Percentiles rank a stretch among this genome's conserved stretches.
phyloP scores from a whole-genome alignment of 2,329 filamentous ascomycete species.

The Corniculantispora saksenae region DNA sequence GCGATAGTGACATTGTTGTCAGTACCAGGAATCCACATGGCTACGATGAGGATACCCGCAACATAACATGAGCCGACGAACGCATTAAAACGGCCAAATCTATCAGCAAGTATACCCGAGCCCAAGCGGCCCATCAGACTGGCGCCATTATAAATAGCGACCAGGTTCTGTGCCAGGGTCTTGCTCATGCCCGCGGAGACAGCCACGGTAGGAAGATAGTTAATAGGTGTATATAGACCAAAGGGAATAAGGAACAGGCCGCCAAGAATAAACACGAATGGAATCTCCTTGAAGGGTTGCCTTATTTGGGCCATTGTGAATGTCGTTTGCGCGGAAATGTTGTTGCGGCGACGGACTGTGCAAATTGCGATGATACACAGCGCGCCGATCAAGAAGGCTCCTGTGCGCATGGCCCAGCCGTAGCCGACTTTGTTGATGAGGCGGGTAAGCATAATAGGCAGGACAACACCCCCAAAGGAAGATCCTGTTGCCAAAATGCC shows the following conservation, averaged over 20 bases:
- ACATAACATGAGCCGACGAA: slow-evolving; percentile 43
- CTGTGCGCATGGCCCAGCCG: slow-evolving; percentile 38
- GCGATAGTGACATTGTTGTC: slow-evolving; percentile 26
- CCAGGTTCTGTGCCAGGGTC: slow-evolving; percentile 24
- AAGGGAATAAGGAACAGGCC: slow-evolving; percentile 31
- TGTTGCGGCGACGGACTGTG: background rate
- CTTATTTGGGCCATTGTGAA: slow-evolving; percentile 24
- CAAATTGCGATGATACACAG: slow-evolving; percentile 22
- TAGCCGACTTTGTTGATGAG: slow-evolving; percentile 42
- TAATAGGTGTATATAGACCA: slow-evolving; percentile 33
- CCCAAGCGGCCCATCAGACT: slow-evolving; percentile 27
- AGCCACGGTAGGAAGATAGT: slow-evolving; percentile 26
- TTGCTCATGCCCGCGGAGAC: slow-evolving; percentile 21
- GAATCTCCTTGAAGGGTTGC: background rate
- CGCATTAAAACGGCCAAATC: slow-evolving; percentile 30
- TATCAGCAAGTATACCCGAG: slow-evolving; percentile 27
- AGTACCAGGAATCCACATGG: slow-evolving; percentile 36
- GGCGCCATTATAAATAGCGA: slow-evolving; percentile 25
- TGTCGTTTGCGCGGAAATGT: slow-evolving; percentile 17
- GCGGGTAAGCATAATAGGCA: slow-evolving; percentile 56
- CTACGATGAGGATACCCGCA: slow-evolving; percentile 33
- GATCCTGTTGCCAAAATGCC: slow-evolving; percentile 34
- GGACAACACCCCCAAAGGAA: slow-evolving; percentile 48
- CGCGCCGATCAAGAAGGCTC: slow-evolving; percentile 37
- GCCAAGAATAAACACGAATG: slow-evolving; percentile 27